Evolutionary conservation across 176 grass and related monocot genomes (phyloP).

Genomic region (Aegilops speltoides): DNA sequence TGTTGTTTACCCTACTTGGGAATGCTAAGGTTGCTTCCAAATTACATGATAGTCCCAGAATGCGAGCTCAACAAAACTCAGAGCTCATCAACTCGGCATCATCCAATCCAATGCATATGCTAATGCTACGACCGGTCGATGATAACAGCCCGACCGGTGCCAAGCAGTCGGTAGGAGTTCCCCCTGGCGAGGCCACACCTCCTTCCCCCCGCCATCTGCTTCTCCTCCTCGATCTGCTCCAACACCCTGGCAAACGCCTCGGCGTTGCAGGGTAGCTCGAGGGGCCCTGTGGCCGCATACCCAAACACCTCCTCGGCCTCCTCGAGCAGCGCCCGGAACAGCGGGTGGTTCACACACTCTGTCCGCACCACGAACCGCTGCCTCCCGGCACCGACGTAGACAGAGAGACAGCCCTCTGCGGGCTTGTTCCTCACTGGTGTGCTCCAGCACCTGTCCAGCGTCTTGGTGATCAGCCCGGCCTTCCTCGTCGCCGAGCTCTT

Average conservation of each 20-base stretch:
- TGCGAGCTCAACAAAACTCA: constrained; percentile 15
- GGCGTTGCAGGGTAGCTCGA: constrained; percentile 54
- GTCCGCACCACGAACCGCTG: constrained; percentile 54
- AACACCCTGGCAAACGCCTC: constrained; percentile 44
- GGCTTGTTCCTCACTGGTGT: not conserved
- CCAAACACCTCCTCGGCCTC: constrained; percentile 60
- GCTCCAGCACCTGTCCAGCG: constrained; percentile 46
- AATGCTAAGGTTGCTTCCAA: not conserved
- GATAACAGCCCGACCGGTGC: not conserved
- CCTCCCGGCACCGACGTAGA: constrained; percentile 43
- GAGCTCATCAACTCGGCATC: not conserved
- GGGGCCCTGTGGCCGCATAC: constrained; percentile 47
- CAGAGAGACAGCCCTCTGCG: constrained; percentile 41
- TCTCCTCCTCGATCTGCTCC: constrained; percentile 52
- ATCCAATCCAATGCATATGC: not conserved
- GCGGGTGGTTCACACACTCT: constrained; percentile 51
- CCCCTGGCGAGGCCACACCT: constrained; percentile 28
- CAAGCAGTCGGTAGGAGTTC: constrained; percentile 33
- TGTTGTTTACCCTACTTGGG: not conserved
- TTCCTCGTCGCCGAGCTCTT: constrained; percentile 15
- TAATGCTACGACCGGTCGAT: not conserved
- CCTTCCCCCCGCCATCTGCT: not conserved
- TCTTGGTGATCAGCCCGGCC: constrained; percentile 42
- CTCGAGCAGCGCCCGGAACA: constrained; percentile 52
- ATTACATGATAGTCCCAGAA: not conserved